Evolutionary conservation across 148 eudicot genomes (phyloP).

Genomic region (Camellia granthamiana): DNA sequence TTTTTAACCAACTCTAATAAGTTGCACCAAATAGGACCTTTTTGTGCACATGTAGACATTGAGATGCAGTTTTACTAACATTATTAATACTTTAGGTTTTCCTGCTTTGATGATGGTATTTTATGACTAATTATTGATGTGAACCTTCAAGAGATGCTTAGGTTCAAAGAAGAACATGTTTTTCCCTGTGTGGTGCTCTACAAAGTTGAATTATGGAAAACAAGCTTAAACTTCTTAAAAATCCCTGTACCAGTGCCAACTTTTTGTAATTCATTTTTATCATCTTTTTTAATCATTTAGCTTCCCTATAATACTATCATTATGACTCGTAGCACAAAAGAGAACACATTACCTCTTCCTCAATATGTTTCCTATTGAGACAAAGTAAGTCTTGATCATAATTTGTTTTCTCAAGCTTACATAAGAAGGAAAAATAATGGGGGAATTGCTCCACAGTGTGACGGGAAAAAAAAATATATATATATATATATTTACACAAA

Average conservation of each 20-base stretch:
- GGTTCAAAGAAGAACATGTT: neutral
- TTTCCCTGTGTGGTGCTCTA: neutral
- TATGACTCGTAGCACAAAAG: neutral
- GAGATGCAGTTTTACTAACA: neutral
- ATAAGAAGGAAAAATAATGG: neutral
- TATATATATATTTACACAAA: no score
- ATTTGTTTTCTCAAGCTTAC: neutral
- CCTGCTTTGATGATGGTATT: neutral
- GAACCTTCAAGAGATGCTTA: no score
- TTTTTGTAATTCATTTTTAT: neutral
- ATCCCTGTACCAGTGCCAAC: neutral
- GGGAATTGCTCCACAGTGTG: no score
- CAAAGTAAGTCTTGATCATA: neutral
- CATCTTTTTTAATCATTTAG: neutral
- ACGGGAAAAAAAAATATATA: no score
- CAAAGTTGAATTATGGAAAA: neutral
- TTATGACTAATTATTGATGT: neutral
- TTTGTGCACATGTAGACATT: neutral
- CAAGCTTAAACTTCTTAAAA: neutral
- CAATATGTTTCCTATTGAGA: neutral
- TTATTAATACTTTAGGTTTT: neutral
- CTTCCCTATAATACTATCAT: neutral
- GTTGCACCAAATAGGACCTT: no score
- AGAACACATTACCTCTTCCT: neutral
- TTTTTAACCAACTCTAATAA: no score